phyloP scores from a whole-genome alignment of 176 grass and related monocot species.

The Hordeum vulgare region MorexV3_pseudomolecules_assembly NC_058519.1:16987669-16988168 shows the following conservation, averaged over 20 bases:
- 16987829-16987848: not conserved
- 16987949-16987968: not conserved
- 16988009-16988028: not conserved
- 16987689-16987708: not conserved
- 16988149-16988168: too few species aligned
- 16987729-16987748: not conserved
- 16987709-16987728: not conserved
- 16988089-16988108: too few species aligned
- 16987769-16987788: not conserved
- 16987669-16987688: not conserved
- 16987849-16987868: not conserved
- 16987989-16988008: not conserved
- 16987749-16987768: not conserved
- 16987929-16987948: too few species aligned
- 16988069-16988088: too few species aligned
- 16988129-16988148: too few species aligned
- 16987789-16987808: not conserved
- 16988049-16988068: too few species aligned
- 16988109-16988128: too few species aligned
- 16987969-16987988: not conserved
- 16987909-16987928: too few species aligned
- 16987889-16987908: too few species aligned
- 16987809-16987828: not conserved
- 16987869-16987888: too few species aligned
- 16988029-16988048: not conserved